Evolutionary conservation across 2,329 filamentous ascomycete species (phyloP).

Genomic region (Calcarisporium arbuscula): DNA sequence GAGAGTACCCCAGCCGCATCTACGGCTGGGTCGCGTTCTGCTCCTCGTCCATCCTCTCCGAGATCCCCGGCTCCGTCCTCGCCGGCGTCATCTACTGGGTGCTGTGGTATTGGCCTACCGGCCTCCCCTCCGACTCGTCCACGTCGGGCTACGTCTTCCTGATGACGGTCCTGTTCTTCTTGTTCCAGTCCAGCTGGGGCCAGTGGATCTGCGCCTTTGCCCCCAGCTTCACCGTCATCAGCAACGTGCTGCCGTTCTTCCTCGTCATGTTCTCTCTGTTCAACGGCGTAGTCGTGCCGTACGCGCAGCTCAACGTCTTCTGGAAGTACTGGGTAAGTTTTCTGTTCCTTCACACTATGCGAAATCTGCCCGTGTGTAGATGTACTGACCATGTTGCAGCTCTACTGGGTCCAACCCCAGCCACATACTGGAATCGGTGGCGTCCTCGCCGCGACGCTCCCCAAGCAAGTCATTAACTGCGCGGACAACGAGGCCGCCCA

Average conservation of each 20-base stretch:
- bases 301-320: conserved; percentile 57
- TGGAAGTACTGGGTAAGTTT: conserved; percentile 60
- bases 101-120: conserved; percentile 71
- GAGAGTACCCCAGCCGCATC: conserved; percentile 67
- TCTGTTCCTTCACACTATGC: background rate
- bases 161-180: conserved; percentile 71
- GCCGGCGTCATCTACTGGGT: conserved; percentile 62
- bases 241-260: conserved; percentile 77
- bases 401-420: conserved; percentile 9
- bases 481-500: conserved; percentile 25
- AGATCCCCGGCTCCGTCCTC: conserved; percentile 65
- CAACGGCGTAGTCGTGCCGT: conserved; percentile 71
- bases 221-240: conserved; percentile 66
- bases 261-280: conserved; percentile 72
- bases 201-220: conserved; percentile 83
- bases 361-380: too few relatives aligned
- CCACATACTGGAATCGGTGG: too few relatives aligned
- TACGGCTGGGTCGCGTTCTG: conserved; percentile 74
- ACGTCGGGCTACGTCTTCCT: conserved; percentile 70
- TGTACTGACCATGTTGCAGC: background rate
- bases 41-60: conserved; percentile 65
- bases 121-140: conserved; percentile 57
- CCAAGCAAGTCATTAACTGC: conserved; percentile 30
- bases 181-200: conserved; percentile 71
- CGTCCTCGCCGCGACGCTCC: conserved; percentile 10